Evolutionary conservation across 2,329 filamentous ascomycete genomes (phyloP).

Genomic region (Penicillium verrucosum): DNA sequence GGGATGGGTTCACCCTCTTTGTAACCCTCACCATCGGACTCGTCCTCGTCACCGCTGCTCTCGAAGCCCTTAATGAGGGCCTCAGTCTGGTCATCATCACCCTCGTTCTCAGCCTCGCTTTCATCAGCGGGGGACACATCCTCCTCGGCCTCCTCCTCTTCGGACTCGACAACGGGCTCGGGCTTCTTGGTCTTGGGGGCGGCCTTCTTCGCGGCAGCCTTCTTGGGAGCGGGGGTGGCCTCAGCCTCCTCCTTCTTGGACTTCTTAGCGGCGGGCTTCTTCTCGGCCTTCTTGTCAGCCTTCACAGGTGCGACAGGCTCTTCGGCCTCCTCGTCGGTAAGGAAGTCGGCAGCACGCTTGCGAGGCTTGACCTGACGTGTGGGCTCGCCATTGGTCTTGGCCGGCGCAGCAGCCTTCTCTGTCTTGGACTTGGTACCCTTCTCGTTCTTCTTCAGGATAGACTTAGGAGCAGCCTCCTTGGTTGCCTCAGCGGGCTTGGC

Average conservation of each 20-base stretch:
- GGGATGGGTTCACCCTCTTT: conserved; percentile 46
- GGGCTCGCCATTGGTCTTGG: conserved; percentile 35
- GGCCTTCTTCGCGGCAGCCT: conserved; percentile 21
- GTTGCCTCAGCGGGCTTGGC: conserved; percentile 30
- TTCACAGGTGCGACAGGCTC: conserved; percentile 32
- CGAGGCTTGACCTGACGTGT: conserved; percentile 42
- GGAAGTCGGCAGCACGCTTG: conserved; percentile 49
- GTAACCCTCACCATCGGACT: conserved; percentile 46
- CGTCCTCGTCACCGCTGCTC: conserved; percentile 53
- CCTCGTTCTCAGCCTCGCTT: conserved; percentile 32
- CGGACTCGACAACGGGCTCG: conserved; percentile 29
- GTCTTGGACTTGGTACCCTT: conserved; percentile 20
- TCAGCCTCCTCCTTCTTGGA: conserved; percentile 32
- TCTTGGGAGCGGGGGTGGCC: conserved; percentile 29
- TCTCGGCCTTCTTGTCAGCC: conserved; percentile 47
- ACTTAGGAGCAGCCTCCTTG: conserved; percentile 29
- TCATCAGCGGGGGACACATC: conserved; percentile 18
- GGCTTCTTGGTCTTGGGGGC: conserved; percentile 42
- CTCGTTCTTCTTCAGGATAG: conserved; percentile 35
- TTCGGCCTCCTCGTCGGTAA: conserved; percentile 42
- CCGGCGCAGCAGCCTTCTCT: conserved; percentile 24
- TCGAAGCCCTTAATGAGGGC: conserved; percentile 56
- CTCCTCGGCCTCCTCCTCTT: conserved; percentile 31
- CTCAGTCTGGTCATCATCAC: conserved; percentile 52
- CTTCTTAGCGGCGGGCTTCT: conserved; percentile 43